phyloP scores from a whole-genome alignment of 345 rosid genomes.

The Citrus unshiu region DNA sequence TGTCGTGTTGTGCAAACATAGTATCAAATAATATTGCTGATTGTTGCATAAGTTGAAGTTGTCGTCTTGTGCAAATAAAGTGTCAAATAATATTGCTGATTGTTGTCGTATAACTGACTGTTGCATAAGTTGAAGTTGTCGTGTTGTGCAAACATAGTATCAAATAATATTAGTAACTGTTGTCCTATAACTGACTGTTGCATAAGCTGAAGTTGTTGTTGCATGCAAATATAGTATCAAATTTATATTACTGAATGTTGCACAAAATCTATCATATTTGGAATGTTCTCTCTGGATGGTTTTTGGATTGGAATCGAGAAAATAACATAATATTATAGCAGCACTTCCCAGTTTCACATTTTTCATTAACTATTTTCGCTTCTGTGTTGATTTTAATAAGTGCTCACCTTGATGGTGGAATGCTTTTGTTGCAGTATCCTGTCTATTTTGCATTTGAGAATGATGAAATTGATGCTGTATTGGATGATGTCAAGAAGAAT shows the following conservation, averaged over 20 bases:
- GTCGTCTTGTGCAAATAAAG: no score
- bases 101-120: no score
- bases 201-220: no score
- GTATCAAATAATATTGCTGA: not conserved
- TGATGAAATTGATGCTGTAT: slow-evolving; percentile 67
- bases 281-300: not conserved
- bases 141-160: not conserved
- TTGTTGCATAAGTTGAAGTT: not conserved
- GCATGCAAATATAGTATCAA: no score
- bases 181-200: no score
- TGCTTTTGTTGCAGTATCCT: slow-evolving; percentile 60
- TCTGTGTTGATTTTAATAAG: not conserved
- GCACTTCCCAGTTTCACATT: not conserved
- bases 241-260: no score
- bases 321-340: not conserved
- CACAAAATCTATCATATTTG: no score
- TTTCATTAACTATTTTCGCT: not conserved
- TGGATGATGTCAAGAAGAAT: slow-evolving; percentile 81
- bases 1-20: not conserved
- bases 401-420: not conserved
- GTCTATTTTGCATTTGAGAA: slow-evolving; percentile 95
- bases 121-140: not conserved
- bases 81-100: no score
- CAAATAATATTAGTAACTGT: not conserved
- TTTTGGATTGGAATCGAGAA: not conserved